Conservation (phyloP, 176 grass and related monocot species). For the Echinochloa phyllopogon region DNA sequence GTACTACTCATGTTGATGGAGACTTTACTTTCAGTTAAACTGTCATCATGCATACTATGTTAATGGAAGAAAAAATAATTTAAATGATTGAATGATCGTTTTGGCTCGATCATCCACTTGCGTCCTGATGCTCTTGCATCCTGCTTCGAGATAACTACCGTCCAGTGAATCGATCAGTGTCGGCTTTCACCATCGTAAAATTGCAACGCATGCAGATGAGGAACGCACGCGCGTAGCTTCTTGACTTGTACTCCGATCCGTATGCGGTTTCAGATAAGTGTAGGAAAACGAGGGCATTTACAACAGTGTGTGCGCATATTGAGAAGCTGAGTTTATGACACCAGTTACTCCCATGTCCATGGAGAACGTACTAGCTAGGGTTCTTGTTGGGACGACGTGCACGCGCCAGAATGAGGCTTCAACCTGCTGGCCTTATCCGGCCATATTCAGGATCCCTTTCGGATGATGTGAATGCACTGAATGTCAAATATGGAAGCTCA, state of each 20-base stretch:
- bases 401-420: not conserved
- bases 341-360: not conserved
- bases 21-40: too few species aligned
- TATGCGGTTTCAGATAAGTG: not conserved
- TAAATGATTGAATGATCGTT: too few species aligned
- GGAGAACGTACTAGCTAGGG: not conserved
- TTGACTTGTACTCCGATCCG: not conserved
- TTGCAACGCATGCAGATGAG: not conserved
- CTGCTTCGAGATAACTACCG: too few species aligned
- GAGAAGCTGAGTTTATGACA: slow-evolving; percentile 24
- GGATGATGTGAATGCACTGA: not conserved
- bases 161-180: too few species aligned
- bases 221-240: not conserved
- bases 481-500: slow-evolving; percentile 15
- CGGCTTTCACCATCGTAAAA: not conserved
- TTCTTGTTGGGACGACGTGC: slow-evolving; percentile 5
- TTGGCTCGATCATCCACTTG: too few species aligned
- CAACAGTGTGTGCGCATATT: slow-evolving; percentile 24
- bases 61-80: too few species aligned
- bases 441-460: slow-evolving; percentile 29
- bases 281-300: not conserved
- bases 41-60: too few species aligned
- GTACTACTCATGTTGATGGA: not conserved
- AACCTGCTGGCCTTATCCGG: slow-evolving; percentile 2
- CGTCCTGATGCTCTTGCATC: too few species aligned